Evolutionary conservation across 768 basidiomycete species (phyloP), one percentile per base, ranked within the genome.

Genomic region (Crassisporium funariophilum): DNA sequence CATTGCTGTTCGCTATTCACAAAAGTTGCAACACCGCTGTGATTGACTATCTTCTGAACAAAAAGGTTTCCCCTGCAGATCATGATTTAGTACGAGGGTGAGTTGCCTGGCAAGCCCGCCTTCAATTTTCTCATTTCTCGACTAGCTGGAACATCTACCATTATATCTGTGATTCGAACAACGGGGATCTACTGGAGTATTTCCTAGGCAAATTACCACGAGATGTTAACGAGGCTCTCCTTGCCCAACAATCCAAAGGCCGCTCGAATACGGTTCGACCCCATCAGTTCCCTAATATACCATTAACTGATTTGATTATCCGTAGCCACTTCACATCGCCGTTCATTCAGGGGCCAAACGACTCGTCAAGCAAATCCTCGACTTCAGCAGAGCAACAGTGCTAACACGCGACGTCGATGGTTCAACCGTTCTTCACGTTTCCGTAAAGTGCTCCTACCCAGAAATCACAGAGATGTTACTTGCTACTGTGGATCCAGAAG

Each of bases 111-210:
- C 10, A 22, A 8, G 5, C 19, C 23, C 13, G 6, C 16, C 16
- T 25, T 38, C 9, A 17, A 15, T 35, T 13, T 9, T 20, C 34
- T 39, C 34, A 10, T 20, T 16, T 3, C 40, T 34, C 39, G 27
- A n/a, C n/a, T 46, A 85, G 82, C 4, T 79, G 70, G 70, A 85
- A 85, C 54, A 73, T 83, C 16, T 77, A 74, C 49, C 83, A 85
- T 59, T 61, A 72, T 12, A 57, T 78, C 24, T 75, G 72, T 54
- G 29, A 54, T 0, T 38, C 44, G 0, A 63, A 62, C 33, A 36
- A 66, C 8, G 47, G 53, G 4, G 58, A 66, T 2, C 47, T 72
- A 15, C 55, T 83, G 11, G 59, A 72, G 21, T 69, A 79, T 54
- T 55, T 81, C 2, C 57, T 82, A 4, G 57, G 71, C 10, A 77